Percentiles rank a stretch among this genome's conserved stretches.
Evolutionary conservation across 257 asterid genomes (phyloP).

Genomic region (Solanum neorickii): DNA sequence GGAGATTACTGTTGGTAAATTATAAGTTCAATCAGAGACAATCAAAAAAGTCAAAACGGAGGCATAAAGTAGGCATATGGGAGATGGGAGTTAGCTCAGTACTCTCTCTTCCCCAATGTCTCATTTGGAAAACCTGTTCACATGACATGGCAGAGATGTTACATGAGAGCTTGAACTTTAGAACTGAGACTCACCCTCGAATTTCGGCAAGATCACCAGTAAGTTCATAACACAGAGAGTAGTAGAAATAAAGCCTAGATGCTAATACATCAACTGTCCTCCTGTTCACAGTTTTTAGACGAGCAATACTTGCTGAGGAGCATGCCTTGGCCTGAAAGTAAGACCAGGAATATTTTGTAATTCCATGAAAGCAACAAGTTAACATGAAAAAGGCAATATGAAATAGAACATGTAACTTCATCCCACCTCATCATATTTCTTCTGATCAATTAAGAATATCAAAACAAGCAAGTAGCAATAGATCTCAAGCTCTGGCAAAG

Average conservation of each 20-base stretch:
- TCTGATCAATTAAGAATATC: constrained; percentile 67
- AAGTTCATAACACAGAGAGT: constrained; percentile 78
- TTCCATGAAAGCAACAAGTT: neutral
- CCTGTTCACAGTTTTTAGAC: constrained; percentile 61
- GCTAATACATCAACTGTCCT: constrained; percentile 80
- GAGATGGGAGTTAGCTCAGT: neutral
- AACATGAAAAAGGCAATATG: neutral
- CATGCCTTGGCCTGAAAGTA: constrained; percentile 75
- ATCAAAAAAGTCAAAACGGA: neutral
- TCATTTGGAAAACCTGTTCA: neutral
- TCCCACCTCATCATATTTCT: constrained; percentile 57
- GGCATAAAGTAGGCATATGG: neutral
- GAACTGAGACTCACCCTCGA: constrained; percentile 51
- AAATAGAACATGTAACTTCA: neutral
- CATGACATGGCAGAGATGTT: neutral
- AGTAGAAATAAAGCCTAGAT: constrained; percentile 75
- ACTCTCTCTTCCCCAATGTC: neutral
- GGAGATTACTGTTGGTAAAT: constrained; percentile 50
- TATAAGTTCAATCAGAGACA: constrained; percentile 4
- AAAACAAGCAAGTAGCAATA: constrained; percentile 69
- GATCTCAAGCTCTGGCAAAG: constrained; percentile 74
- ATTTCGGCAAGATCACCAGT: constrained; percentile 85
- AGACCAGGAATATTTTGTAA: neutral
- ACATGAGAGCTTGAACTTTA: neutral
- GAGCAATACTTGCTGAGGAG: constrained; percentile 82